phyloP scores from a whole-genome alignment of 306 rosid species.

The Sicyos baderoa region DNA sequence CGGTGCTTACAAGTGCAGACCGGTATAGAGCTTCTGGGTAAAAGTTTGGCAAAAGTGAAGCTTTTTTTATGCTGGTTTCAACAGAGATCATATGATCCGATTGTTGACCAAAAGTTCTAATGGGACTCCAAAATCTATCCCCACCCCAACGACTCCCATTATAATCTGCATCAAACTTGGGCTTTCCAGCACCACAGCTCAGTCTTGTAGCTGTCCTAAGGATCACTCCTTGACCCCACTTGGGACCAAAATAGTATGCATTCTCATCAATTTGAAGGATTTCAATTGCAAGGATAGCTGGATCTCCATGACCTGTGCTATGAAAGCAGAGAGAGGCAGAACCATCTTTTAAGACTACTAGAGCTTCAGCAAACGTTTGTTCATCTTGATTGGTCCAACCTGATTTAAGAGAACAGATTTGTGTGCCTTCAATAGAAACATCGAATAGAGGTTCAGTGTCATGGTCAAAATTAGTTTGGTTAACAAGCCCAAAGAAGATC shows the following conservation, averaged over 20 bases:
- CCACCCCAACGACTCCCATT: conserved; percentile 66
- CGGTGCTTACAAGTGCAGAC: conserved; percentile 56
- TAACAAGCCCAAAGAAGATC: conserved; percentile 66
- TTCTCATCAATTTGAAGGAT: conserved; percentile 72
- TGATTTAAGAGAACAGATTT: conserved; percentile 58
- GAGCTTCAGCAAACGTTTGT: conserved; percentile 64
- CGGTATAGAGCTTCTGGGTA: conserved; percentile 80
- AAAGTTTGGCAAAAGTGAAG: conserved; percentile 65
- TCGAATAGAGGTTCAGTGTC: conserved; percentile 66
- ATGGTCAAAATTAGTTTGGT: conserved; percentile 32
- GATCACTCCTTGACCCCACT: conserved; percentile 44
- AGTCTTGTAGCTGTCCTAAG: conserved; percentile 72
- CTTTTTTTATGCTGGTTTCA: conserved; percentile 53
- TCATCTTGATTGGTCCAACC: conserved; percentile 82
- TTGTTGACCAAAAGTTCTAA: conserved; percentile 42
- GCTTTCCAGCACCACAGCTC: conserved; percentile 69
- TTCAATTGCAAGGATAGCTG: conserved; percentile 86
- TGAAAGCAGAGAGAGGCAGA: conserved; percentile 83
- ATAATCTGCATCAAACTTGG: conserved; percentile 63
- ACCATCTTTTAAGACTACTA: conserved; percentile 50
- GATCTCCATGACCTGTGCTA: conserved; percentile 98
- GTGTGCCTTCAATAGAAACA: conserved; percentile 85
- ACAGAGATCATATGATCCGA: conserved; percentile 56
- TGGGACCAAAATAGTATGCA: conserved; percentile 55
- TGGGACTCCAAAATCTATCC: conserved; percentile 71